Evolutionary conservation across 805 yeast species (phyloP).

Genomic region (Hanseniaspora occidentalis): DNA sequence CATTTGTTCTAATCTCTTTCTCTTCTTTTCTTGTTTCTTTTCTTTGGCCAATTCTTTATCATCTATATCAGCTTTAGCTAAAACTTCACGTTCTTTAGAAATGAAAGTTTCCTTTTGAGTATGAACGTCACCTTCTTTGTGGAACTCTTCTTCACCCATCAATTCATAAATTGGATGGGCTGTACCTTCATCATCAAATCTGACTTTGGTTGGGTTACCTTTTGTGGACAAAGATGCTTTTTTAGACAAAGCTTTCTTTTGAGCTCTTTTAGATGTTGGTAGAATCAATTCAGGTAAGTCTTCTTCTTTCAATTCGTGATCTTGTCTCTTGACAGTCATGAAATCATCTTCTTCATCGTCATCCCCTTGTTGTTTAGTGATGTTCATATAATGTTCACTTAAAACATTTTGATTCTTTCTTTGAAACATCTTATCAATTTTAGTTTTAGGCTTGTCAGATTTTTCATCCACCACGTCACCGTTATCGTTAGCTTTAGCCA

Average conservation of each 20-base stretch:
- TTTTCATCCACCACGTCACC: constrained; percentile 39
- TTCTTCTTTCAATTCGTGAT: constrained; percentile 55
- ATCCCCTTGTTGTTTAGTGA: constrained; percentile 43
- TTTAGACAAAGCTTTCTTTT: constrained; percentile 78
- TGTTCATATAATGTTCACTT: constrained; percentile 73
- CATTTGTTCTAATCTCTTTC: constrained; percentile 74
- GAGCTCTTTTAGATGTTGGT: constrained; percentile 73
- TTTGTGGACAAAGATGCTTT: constrained; percentile 50
- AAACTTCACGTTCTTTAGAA: constrained; percentile 47
- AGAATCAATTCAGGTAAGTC: constrained; percentile 48
- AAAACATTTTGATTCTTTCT: constrained; percentile 86
- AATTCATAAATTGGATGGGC: constrained; percentile 88
- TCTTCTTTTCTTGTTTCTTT: constrained; percentile 77
- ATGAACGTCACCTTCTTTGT: constrained; percentile 51
- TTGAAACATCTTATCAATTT: constrained; percentile 91
- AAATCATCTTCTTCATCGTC: constrained; percentile 51
- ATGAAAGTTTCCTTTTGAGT: constrained; percentile 59
- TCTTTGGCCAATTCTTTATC: constrained; percentile 71
- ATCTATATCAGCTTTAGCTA: constrained; percentile 59
- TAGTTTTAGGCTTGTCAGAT: constrained; percentile 42
- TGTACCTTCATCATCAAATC: constrained; percentile 88
- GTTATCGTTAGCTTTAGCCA: constrained; percentile 47
- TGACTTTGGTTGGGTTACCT: constrained; percentile 64
- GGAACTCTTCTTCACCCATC: constrained; percentile 81
- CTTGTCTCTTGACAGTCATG: constrained; percentile 64